Evolutionary conservation across 2,329 filamentous ascomycete species (phyloP), one percentile per base, ranked within the genome.

Genomic region (Cadophora sp.): DNA sequence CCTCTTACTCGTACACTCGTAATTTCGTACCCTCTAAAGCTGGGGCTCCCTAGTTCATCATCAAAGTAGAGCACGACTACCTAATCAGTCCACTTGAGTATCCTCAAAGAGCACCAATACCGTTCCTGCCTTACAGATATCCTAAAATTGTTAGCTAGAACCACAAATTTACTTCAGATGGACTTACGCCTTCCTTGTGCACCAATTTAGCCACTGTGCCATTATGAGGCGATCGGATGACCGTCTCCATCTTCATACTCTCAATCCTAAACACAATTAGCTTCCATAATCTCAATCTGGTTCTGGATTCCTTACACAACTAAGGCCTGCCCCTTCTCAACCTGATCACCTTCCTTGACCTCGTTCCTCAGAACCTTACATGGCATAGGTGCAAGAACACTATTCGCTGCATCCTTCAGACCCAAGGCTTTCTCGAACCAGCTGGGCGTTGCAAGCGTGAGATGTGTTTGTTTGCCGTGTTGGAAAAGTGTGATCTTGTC

Each of bases 281-380:
- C 33, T 45, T 51, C 3, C 18, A 18, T 27, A 16, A 41, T 48
- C 6, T 47, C 9, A 22, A 64, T 79, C 69, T 80, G 77, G 60
- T 73, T 48, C 24, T 68, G 80, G 80, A 5, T 5, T 36, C 83
- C 87, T 84, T 79, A 89, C 82, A 98, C 94, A 14, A 98, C 92
- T 66, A 99, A 81, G 7, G 93, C 89, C 66, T 95, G 89, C 55
- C 95, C 94, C 81, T 95, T 96, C 77, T 89, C 89, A 18, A 99
- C 96, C 56, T 80, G 81, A 70, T 97, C 88, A 0, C 96, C 96
- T 73, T 93, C 93, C 33, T 85, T 81, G 0, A 97, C 93, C 79
- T 97, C 92, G 58, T 97, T 96, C 71, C 93, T 89, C 69, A 99
- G 81, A 30, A 99, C 91, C 81, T 98, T 98, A 81, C 96, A 98